phyloP scores from a whole-genome alignment of 257 asterid genomes.

The Euphrasia confusa region DNA sequence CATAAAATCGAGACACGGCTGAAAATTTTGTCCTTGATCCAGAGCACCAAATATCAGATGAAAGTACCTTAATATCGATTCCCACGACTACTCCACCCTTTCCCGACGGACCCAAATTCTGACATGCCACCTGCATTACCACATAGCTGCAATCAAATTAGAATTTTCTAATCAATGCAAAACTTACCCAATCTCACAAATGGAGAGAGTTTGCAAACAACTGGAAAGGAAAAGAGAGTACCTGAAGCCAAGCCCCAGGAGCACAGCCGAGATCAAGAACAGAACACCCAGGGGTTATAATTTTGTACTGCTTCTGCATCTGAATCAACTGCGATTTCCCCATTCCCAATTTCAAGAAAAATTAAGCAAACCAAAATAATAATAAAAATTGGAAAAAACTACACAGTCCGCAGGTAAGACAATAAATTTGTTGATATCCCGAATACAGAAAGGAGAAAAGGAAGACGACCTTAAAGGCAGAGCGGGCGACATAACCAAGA shows the following conservation, averaged over 20 bases:
- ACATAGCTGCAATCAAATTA: conserved; percentile 12
- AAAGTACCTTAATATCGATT: conserved; percentile 62
- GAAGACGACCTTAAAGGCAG: conserved; percentile 90
- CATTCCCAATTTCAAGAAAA: conserved; percentile 19
- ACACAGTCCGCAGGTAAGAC: neutral
- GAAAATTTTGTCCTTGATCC: neutral
- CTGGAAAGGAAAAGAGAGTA: conserved; percentile 6
- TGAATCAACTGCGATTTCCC: conserved; percentile 61
- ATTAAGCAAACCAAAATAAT: neutral
- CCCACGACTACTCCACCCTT: conserved; percentile 82
- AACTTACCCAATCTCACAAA: neutral
- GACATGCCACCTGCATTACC: conserved; percentile 71
- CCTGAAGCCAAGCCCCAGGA: conserved; percentile 99
- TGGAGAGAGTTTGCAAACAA: neutral
- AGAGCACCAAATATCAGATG: neutral
- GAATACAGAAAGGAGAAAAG: neutral
- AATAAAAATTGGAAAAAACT: neutral
- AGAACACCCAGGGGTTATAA: conserved; percentile 64
- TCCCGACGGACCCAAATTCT: conserved; percentile 60
- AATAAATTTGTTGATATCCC: neutral
- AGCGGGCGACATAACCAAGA: conserved; percentile 90
- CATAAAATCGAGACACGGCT: neutral
- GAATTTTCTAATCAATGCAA: neutral
- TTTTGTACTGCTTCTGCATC: conserved; percentile 72
- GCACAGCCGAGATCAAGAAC: conserved; percentile 97